Percentiles rank a stretch among this genome's conserved stretches.
Conservation (phyloP, 768 basidiomycete species). For the Grammothele lineata region DNA sequence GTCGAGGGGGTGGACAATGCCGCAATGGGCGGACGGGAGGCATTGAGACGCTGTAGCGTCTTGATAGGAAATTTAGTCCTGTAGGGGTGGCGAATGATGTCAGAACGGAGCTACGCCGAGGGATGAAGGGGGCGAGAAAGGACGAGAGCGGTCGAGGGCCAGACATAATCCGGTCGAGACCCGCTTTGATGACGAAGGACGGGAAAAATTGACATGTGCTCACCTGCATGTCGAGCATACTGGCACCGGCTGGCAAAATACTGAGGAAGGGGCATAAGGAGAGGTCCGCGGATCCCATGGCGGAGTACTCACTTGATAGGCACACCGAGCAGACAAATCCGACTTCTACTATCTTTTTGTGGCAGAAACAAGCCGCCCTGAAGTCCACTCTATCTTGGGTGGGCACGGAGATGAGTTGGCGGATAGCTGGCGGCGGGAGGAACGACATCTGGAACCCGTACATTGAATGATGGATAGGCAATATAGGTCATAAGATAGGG, state of each 20-base stretch:
- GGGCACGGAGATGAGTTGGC: slow-evolving; percentile 76
- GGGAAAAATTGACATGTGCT: no score
- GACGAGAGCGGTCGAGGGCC: neutral
- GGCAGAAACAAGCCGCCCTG: slow-evolving; percentile 97
- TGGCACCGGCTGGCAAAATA: slow-evolving; percentile 91
- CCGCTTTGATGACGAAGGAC: no score
- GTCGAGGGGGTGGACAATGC: slow-evolving; percentile 7
- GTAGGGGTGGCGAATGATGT: slow-evolving; percentile 3
- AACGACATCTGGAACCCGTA: slow-evolving; percentile 74
- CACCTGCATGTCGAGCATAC: slow-evolving; percentile 93
- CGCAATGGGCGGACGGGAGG: slow-evolving; percentile 32
- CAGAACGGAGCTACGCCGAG: neutral
- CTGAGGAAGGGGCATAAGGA: slow-evolving; percentile 35
- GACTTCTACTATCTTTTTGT: slow-evolving; percentile 93
- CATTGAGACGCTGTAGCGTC: slow-evolving; percentile 78
- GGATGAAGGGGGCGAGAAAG: slow-evolving; percentile 1
- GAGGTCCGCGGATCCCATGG: neutral
- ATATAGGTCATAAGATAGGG: no score
- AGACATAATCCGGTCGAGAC: no score
- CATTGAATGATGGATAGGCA: neutral
- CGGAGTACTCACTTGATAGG: slow-evolving; percentile 71
- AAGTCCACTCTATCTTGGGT: slow-evolving; percentile 96
- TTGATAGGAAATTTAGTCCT: slow-evolving; percentile 96
- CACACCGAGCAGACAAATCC: slow-evolving; percentile 99
- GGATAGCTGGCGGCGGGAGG: slow-evolving; percentile 64